A percentile compares a stretch with the other conserved stretches of the same genome.
Evolutionary conservation across 1,139 yeast species (phyloP).

Genomic region (Casaregolazyma suthepensis): DNA sequence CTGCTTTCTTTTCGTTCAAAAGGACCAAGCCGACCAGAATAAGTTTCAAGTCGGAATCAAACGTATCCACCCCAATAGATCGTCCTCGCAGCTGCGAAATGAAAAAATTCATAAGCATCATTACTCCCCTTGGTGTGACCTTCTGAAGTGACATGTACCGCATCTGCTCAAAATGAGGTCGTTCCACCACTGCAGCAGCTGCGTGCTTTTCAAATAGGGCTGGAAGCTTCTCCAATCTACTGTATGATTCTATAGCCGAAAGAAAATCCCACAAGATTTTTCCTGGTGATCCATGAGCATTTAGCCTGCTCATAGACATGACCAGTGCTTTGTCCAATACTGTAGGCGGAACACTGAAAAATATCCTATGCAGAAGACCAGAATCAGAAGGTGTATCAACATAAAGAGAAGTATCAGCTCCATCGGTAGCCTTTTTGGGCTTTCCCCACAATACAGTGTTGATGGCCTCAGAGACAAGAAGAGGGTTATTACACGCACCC

Average conservation of each 20-base stretch:
- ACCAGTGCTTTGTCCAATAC: constrained; percentile 8
- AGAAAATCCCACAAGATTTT: constrained; percentile 15
- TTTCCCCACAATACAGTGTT: constrained; percentile 14
- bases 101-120: constrained; percentile 7
- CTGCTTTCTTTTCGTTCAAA: constrained; percentile 11
- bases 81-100: constrained; percentile 6
- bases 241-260: constrained; percentile 11
- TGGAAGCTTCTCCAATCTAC: constrained; percentile 6
- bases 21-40: constrained; percentile 13
- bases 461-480: constrained; percentile 11
- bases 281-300: constrained; percentile 10
- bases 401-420: constrained; percentile 11
- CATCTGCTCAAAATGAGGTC: constrained; percentile 18
- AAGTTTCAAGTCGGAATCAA: constrained; percentile 15
- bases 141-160: constrained; percentile 16
- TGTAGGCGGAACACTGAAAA: constrained; percentile 10
- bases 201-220: constrained; percentile 10
- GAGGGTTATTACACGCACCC: constrained; percentile 11
- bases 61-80: neutral
- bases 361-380: constrained; percentile 10
- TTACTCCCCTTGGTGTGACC: constrained; percentile 12
- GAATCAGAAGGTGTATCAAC: constrained; percentile 11
- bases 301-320: constrained; percentile 5
- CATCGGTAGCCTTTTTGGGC: constrained; percentile 2
- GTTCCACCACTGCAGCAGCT: constrained; percentile 8